Conservation (phyloP, 495 filamentous ascomycete species). For the Beverwykella pulmonaria region DNA sequence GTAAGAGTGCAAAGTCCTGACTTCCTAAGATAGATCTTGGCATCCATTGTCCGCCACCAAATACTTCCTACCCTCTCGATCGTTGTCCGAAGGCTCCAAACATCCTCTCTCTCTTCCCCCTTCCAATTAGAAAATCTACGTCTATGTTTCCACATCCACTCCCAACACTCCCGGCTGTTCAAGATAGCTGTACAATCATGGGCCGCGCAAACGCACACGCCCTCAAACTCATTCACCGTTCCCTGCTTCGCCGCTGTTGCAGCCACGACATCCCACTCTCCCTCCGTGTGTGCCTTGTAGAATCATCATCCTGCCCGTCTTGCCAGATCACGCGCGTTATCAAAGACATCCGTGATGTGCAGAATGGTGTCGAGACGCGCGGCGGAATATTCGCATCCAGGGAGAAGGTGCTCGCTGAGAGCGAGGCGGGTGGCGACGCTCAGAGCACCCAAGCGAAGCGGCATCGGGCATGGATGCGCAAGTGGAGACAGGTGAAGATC, state of each 20-base stretch:
- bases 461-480: conserved; percentile 1
- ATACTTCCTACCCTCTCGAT: background rate
- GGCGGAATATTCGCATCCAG: background rate
- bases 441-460: background rate
- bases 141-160: no score
- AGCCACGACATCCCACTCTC: background rate
- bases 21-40: background rate
- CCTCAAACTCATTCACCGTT: background rate
- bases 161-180: no score
- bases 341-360: conserved; percentile 3
- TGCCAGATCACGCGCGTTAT: background rate
- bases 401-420: background rate
- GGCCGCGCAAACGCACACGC: background rate
- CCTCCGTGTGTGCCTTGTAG: background rate
- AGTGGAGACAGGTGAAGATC: background rate
- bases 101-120: background rate
- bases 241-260: background rate
- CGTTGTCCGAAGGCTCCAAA: background rate
- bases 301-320: background rate
- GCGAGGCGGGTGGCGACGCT: no score
- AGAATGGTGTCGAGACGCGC: background rate
- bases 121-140: background rate
- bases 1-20: background rate
- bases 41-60: no score
- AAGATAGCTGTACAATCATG: background rate